Conservation (phyloP, 2,329 filamentous ascomycete species). For the Nemania abortiva region DNA sequence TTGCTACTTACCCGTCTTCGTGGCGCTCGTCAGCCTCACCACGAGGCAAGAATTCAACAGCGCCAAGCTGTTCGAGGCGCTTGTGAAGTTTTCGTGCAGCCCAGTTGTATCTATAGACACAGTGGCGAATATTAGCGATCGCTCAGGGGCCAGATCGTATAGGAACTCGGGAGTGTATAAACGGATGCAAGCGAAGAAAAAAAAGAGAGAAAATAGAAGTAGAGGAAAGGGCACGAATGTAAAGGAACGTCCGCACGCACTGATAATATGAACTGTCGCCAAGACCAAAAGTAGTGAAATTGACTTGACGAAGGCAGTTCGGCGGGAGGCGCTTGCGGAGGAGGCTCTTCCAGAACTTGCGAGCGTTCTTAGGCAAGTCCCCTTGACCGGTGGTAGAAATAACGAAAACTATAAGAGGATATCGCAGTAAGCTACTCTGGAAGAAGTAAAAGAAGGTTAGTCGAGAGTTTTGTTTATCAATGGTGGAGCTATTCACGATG, state of each 20-base stretch:
- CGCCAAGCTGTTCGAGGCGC: conserved; percentile 85
- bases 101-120: conserved; percentile 81
- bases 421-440: conserved; percentile 64
- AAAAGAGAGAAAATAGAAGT: neutral
- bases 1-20: conserved; percentile 75
- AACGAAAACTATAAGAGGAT: conserved; percentile 78
- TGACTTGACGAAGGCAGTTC: conserved; percentile 74
- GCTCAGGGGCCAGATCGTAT: neutral
- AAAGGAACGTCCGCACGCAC: conserved; percentile 59
- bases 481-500: neutral
- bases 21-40: conserved; percentile 96
- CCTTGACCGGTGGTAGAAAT: conserved; percentile 95
- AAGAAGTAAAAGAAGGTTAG: conserved; percentile 18
- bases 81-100: conserved; percentile 89
- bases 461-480: neutral
- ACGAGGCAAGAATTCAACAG: conserved; percentile 77
- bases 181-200: neutral
- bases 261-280: conserved; percentile 96
- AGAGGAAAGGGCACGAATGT: neutral
- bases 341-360: conserved; percentile 85
- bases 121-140: conserved; percentile 12
- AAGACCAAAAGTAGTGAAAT: conserved; percentile 88
- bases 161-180: neutral
- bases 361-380: conserved; percentile 87
- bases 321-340: conserved; percentile 81